Base-by-base conservation (phyloP, 352 stramenopile genomes). In the Plasmopara muralis region DNA sequence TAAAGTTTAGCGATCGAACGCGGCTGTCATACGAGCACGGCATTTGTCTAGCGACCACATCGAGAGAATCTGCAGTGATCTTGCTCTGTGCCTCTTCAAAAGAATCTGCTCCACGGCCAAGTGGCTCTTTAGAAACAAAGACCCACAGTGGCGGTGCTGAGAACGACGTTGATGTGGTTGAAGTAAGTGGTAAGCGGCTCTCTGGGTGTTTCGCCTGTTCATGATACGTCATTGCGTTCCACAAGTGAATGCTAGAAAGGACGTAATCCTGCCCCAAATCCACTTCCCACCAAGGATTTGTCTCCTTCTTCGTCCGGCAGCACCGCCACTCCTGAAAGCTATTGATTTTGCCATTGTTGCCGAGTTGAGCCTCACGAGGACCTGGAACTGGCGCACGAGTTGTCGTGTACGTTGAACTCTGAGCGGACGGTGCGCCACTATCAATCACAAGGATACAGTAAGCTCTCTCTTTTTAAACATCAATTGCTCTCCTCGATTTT, bases 151-250 rank as follows among this genome's bases (percentile, higher is more conserved):
- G 72, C 13, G 70, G 64, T 9, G 70, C 37, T 6, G 70, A 70
- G 14, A 68, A 61, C 9, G 72, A 35, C 9, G 50, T 73, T 5
- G 62, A 60, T 4, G 52, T 57, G 7, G 53, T 61, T 2, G 62
- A 73, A 9, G 66, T 83, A n/a, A 63, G 43, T 6, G 77, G 69
- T 14, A 75, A 75, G 0, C 64, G 62, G 1, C 68, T 66, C 0
- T 69, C 43, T 2, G 64, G 64, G 31, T 80, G 70, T 55, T 65
- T 72, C 10, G 73, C 40, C 49, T 83, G 65, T 38, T 87, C 74
- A 29, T 91, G 80, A 46, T 87, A 87, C 35, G 76, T 85, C 70
- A 80, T 75, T 0, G 58, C 65, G 37, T 85, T 89, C 81, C 81
- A 91, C 53, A 91, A 35, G 6, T 80, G 67, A 5, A 89, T 51